Conservation (phyloP, 495 filamentous ascomycete species). For the Aspergillus olivimuriae region DNA sequence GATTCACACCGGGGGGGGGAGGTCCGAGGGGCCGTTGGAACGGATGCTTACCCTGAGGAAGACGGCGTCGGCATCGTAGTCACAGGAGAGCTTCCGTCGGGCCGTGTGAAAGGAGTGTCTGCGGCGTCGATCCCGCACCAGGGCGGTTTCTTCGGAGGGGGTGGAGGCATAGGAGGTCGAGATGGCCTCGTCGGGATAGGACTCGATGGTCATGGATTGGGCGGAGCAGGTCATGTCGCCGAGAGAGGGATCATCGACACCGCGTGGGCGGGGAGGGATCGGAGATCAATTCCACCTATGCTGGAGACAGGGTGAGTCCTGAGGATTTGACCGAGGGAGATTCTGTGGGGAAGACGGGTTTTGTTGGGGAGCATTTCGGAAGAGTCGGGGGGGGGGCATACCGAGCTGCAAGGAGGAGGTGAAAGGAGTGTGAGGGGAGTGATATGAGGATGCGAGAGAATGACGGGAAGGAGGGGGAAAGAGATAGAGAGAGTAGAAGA, state of each 20-base stretch:
- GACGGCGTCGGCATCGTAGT: constrained; percentile 61
- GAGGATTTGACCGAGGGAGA: too few relatives aligned
- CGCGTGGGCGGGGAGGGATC: too few relatives aligned
- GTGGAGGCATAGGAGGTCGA: constrained; percentile 24
- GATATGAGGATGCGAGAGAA: not conserved
- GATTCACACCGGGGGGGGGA: not conserved
- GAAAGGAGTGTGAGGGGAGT: not conserved
- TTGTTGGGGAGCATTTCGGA: constrained; percentile 3
- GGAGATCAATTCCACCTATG: constrained; percentile 10
- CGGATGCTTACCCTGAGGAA: constrained; percentile 49
- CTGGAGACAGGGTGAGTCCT: too few relatives aligned
- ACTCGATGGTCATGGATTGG: constrained; percentile 41
- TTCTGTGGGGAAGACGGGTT: constrained; percentile 3
- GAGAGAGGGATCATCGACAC: too few relatives aligned
- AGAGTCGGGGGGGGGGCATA: constrained; percentile 6
- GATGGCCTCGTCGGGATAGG: constrained; percentile 27
- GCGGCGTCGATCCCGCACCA: constrained; percentile 44
- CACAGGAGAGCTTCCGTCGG: constrained; percentile 54
- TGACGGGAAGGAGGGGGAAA: constrained; percentile 4
- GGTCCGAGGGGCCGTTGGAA: constrained; percentile 1
- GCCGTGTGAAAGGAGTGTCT: constrained; percentile 61
- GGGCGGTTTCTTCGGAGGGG: constrained; percentile 28
- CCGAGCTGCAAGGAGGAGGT: not conserved
- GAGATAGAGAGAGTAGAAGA: constrained; percentile 7
- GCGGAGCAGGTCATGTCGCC: constrained; percentile 45